Evolutionary conservation across 202 grass and related monocot species (phyloP).

Genomic region (Elaeis oleifera): DNA sequence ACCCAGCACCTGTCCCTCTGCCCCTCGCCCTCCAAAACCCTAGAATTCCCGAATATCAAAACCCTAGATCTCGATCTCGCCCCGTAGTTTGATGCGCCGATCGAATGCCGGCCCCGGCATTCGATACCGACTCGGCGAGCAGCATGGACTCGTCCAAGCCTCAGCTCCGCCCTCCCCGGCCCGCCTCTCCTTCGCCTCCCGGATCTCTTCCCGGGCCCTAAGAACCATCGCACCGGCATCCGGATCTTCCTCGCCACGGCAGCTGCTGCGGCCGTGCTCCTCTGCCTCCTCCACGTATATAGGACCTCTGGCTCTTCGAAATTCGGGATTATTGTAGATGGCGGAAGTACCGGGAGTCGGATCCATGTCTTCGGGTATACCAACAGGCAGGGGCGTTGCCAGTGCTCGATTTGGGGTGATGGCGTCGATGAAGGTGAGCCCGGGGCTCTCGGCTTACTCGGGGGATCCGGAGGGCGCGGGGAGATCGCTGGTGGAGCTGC

Average conservation of each 20-base stretch:
- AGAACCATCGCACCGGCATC: slow-evolving; percentile 9
- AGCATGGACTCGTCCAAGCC: slow-evolving; percentile 32
- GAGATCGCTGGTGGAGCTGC: slow-evolving; percentile 44
- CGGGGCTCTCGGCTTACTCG: slow-evolving; percentile 60
- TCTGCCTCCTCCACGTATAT: slow-evolving; percentile 12
- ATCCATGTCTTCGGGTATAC: slow-evolving; percentile 65
- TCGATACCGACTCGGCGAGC: slow-evolving; percentile 5
- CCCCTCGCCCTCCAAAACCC: too few species aligned
- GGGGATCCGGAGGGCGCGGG: slow-evolving; percentile 40
- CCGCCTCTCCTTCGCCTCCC: slow-evolving; percentile 11
- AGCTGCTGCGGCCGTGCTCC: slow-evolving; percentile 17
- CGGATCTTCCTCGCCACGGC: slow-evolving; percentile 6
- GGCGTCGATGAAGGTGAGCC: slow-evolving; percentile 45
- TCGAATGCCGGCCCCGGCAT: slow-evolving; percentile 37
- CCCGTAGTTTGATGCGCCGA: slow-evolving; percentile 34
- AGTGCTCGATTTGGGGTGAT: slow-evolving; percentile 41
- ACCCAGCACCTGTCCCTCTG: too few species aligned
- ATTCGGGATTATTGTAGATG: slow-evolving; percentile 64
- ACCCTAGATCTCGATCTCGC: not conserved
- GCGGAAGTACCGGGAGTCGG: slow-evolving; percentile 69
- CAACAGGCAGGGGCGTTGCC: slow-evolving; percentile 7
- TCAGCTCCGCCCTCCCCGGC: not conserved
- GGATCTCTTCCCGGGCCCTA: not conserved
- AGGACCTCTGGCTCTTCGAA: slow-evolving; percentile 3
- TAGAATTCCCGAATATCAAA: not conserved